Evolutionary conservation across 2,329 filamentous ascomycete genomes (phyloP), one percentile per base, ranked within the genome.

Genomic region (Triangularia setosa): DNA sequence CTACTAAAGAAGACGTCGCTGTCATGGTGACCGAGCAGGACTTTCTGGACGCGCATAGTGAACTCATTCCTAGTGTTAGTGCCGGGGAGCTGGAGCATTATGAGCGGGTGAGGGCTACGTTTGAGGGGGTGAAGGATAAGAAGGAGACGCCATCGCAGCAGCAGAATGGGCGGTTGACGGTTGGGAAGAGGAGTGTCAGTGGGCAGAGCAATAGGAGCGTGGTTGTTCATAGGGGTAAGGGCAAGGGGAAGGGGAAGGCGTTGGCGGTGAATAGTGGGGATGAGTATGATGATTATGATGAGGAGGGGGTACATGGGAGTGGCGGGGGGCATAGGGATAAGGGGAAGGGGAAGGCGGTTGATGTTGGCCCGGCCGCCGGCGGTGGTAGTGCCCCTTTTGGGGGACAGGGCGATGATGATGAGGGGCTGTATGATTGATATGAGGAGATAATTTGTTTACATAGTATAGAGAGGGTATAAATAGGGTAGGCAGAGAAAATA

Each of bases 61-160:
- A 98, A 78, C 83, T 99, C 48, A 89, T 98, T n/a, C 93, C 93
- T 16, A 93, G 90, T 78, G 95, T 99, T 60, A 97, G 92, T 73
- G 88, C 90, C 11, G 94, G 96, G 67, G 95, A 99, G 79, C 80
- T 99, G 48, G 85, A 90, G 57, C 95, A 99, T 74, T 99, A 98
- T 72, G 91, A 97, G 73, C 81, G 85, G 0, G 94, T 99, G 5
- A 83, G 95, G 44, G 87, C 84, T 18, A 85, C 87, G 18, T 99
- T 99, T 73, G 95, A 99, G 73, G 89, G 89, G 9, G 78, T 75
- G 4, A 79, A 79, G 24, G 77, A 79, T 72, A 82, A 76, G 75
- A 79, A 76, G 72, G 75, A 77, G 40, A 73, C 81, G 58, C 78
- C 80, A 57, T 78, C 80, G 66, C 60, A 64, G 33, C 40, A 54